Conservation (phyloP, 1,139 yeast genomes). For the Kurtzmaniella quercitrusa region DNA sequence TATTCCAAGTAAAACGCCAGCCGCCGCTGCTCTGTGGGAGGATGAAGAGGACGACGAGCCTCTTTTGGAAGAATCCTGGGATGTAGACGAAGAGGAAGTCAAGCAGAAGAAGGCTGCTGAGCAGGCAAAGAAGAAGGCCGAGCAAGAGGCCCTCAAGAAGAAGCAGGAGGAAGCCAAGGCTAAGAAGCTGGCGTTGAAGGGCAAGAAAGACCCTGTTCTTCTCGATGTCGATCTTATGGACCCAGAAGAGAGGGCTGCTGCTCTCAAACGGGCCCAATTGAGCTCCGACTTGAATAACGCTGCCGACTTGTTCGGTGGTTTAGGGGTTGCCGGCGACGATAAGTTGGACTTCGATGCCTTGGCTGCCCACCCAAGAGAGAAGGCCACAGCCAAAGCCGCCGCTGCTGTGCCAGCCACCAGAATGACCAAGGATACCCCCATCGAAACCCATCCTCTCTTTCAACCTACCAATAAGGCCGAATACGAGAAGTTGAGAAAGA, state of each 20-base stretch:
- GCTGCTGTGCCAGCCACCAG: constrained; percentile 24
- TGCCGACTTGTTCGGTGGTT: constrained; percentile 82
- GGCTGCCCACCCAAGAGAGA: constrained; percentile 64
- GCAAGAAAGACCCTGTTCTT: constrained; percentile 24
- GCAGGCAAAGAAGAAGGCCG: constrained; percentile 41
- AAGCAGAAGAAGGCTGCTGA: constrained; percentile 42
- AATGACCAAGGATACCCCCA: constrained; percentile 63
- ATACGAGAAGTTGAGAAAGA: constrained; percentile 78
- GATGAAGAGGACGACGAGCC: constrained; percentile 73
- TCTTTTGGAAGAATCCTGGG: constrained; percentile 81
- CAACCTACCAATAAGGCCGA: constrained; percentile 76
- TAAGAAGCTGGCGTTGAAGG: constrained; percentile 34
- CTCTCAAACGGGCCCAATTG: constrained; percentile 74
- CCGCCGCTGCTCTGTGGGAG: constrained; percentile 75
- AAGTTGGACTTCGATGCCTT: constrained; percentile 28
- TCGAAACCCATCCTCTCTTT: constrained; percentile 74
- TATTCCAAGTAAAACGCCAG: constrained; percentile 52
- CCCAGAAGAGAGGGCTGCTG: constrained; percentile 63
- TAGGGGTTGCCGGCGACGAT: constrained; percentile 58
- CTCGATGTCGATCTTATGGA: constrained; percentile 62
- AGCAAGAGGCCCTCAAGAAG: constrained; percentile 34
- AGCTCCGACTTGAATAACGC: constrained; percentile 88
- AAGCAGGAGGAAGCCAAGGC: constrained; percentile 38
- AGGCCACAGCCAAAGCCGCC: constrained; percentile 48
- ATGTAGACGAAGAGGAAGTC: constrained; percentile 62